These are phyloP conservation scores for Volvariella volvacea DNA, from an alignment of 1,284 basidiomycete species.

Conservation along the genomic window DNA sequence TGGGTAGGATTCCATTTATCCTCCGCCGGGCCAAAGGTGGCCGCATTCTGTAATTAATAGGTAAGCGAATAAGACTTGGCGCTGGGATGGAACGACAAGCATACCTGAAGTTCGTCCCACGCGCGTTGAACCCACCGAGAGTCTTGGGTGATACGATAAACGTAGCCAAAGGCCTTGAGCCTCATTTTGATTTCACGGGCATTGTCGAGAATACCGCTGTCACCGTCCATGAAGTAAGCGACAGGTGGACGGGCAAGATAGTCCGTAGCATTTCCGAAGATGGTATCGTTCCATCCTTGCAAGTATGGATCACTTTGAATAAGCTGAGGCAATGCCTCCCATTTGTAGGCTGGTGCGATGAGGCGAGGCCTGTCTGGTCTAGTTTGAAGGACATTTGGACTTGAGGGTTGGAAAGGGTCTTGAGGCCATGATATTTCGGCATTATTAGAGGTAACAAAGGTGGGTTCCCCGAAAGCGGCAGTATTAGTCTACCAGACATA, in stretches of 20 bases:
- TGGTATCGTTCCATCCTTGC: constrained; percentile 84
- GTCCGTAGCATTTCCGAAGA: constrained; percentile 82
- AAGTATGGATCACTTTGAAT: constrained; percentile 87
- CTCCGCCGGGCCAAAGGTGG: constrained; percentile 52
- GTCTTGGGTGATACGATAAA: constrained; percentile 86
- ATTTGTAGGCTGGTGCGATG: constrained; percentile 89
- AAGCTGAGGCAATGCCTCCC: constrained; percentile 77
- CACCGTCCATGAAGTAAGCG: constrained; percentile 73
- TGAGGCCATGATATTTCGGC: constrained; percentile 62
- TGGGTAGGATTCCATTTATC: constrained; percentile 81
- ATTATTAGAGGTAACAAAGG: constrained; percentile 50
- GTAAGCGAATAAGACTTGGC: neutral
- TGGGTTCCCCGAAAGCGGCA: constrained; percentile 71
- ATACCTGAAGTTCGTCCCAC: constrained; percentile 77
- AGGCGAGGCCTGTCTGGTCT: constrained; percentile 85
- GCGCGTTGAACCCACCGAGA: constrained; percentile 83
- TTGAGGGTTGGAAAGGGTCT: constrained; percentile 66
- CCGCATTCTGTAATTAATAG: constrained; percentile 8
- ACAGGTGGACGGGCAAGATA: constrained; percentile 62
- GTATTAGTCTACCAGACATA: constrained; percentile 59
- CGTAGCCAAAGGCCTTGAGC: constrained; percentile 92
- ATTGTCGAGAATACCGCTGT: constrained; percentile 90
- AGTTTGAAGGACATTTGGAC: constrained; percentile 49
- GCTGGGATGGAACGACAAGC: constrained; percentile 14
- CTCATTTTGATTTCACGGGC: constrained; percentile 87